Evolutionary conservation across 225 moss, liverwort and hornwort genomes (phyloP), one percentile per base, ranked within the genome.

Genomic region (Straminergon stramineum): DNA sequence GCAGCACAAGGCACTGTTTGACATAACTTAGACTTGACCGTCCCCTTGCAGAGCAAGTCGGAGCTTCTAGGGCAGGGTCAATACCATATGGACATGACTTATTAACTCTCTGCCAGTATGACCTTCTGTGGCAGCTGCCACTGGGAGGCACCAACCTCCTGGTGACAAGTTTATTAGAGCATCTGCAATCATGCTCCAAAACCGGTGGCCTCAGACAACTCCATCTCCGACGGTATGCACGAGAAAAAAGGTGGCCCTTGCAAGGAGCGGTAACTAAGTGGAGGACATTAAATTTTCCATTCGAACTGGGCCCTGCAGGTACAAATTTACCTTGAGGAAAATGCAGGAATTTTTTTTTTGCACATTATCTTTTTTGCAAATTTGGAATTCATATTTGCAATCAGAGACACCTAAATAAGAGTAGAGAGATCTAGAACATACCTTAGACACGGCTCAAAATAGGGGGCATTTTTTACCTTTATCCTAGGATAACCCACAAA

Each of bases 141-240:
- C 11, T 11, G 22, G n/a, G n/a, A n/a, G n/a, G 27, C 19, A 31
- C 75, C 51, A 51, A 75, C 75, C 48, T 75, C 32, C 17, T 28
- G 32, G 20, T 51, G 51, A 51, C 28, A 8, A 27, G 27, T 73
- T 43, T 16, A 43, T 17, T 30, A 41, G 15, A 41, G 71, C 69
- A 26, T 26, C 23, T 1, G 0, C 70, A 70, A 37, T 69, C 71
- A 26, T 24, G 39, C 71, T 73, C 15, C 15, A 41, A 68, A 37
- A 11, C 3, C 3, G 20, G 37, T 37, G 37, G 43, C 16, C 27
- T 73, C 0, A n/a, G 1, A 73, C 10, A 2, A 73, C 17, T 28
- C 48, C 48, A 9, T 48, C 27, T 41, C 6, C 0, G 1, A 28
- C 6, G 17, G 8, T 3, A 2, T 0, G 1, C 31, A 21, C 22